Evolutionary conservation across 352 stramenopile species (phyloP).

Genomic region (Aphanomyces astaci): DNA sequence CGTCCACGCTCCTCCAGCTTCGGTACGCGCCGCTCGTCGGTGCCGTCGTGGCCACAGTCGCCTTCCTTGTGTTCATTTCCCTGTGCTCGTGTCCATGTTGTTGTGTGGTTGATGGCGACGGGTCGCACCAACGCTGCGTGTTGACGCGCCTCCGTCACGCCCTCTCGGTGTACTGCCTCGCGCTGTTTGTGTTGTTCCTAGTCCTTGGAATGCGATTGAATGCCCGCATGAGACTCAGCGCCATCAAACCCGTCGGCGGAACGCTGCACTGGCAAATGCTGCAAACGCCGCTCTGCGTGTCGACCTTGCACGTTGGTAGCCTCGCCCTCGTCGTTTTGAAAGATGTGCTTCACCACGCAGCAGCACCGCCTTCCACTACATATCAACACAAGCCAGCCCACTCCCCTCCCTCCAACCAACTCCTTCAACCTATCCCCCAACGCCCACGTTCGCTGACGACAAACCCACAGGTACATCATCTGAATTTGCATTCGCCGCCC

Average conservation of each 20-base stretch:
- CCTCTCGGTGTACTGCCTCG: constrained; percentile 41
- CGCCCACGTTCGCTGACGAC: no score
- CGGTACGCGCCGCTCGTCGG: constrained; percentile 47
- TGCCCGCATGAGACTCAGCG: constrained; percentile 52
- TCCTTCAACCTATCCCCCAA: background rate
- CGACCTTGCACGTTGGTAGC: constrained; percentile 51
- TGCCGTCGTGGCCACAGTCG: constrained; percentile 33
- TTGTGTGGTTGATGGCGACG: constrained; percentile 33
- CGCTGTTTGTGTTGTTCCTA: constrained; percentile 41
- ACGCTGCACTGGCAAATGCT: constrained; percentile 70
- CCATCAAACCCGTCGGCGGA: constrained; percentile 66
- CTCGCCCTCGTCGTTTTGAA: constrained; percentile 61
- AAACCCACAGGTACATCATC: background rate
- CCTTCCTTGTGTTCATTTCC: constrained; percentile 40
- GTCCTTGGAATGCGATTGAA: constrained; percentile 62
- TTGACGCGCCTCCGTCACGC: constrained; percentile 39
- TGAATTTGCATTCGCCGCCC: no score
- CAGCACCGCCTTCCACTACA: background rate
- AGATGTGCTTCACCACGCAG: constrained; percentile 61
- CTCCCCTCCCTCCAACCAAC: background rate
- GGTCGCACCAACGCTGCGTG: constrained; percentile 44
- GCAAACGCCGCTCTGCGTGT: constrained; percentile 52
- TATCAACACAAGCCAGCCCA: background rate
- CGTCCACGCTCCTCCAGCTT: constrained; percentile 44
- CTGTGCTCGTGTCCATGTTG: constrained; percentile 62